phyloP scores from a whole-genome alignment of 2,329 filamentous ascomycete genomes.

The Aspergillus bombycis region DNA sequence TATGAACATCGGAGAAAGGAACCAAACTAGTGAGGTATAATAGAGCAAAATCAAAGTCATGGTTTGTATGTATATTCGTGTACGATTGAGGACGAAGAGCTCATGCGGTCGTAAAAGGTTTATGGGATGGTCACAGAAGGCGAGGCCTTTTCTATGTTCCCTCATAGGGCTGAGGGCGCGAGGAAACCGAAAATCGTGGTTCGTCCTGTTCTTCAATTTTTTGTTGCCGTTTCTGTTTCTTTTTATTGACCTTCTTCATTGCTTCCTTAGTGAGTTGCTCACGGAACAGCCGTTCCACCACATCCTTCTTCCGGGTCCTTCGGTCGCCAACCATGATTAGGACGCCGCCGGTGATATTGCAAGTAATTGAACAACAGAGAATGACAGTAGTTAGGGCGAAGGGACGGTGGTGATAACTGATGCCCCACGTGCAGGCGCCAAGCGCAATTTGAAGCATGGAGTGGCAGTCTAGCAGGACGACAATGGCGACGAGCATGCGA shows the following conservation, averaged over 20 bases:
- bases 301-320: slow-evolving; percentile 81
- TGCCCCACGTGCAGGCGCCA: slow-evolving; percentile 77
- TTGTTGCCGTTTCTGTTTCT: slow-evolving; percentile 39
- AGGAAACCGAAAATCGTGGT: background rate
- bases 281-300: slow-evolving; percentile 73
- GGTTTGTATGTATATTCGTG: background rate
- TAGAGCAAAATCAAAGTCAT: background rate
- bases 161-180: slow-evolving; percentile 16
- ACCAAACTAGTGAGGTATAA: background rate
- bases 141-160: slow-evolving; percentile 16
- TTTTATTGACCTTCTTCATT: slow-evolving; percentile 60
- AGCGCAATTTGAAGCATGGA: slow-evolving; percentile 79
- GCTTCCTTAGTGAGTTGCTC: slow-evolving; percentile 73
- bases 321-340: slow-evolving; percentile 77
- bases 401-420: slow-evolving; percentile 69
- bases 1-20: background rate
- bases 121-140: background rate
- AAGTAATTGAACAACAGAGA: slow-evolving; percentile 75
- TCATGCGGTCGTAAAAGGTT: background rate
- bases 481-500: slow-evolving; percentile 72
- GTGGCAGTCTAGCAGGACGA: slow-evolving; percentile 78
- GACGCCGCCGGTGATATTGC: slow-evolving; percentile 76
- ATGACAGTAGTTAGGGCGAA: slow-evolving; percentile 78
- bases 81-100: background rate
- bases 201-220: slow-evolving; percentile 2